Base-by-base conservation (phyloP, 352 stramenopile species). In the Phytophthora hibernalis region DNA sequence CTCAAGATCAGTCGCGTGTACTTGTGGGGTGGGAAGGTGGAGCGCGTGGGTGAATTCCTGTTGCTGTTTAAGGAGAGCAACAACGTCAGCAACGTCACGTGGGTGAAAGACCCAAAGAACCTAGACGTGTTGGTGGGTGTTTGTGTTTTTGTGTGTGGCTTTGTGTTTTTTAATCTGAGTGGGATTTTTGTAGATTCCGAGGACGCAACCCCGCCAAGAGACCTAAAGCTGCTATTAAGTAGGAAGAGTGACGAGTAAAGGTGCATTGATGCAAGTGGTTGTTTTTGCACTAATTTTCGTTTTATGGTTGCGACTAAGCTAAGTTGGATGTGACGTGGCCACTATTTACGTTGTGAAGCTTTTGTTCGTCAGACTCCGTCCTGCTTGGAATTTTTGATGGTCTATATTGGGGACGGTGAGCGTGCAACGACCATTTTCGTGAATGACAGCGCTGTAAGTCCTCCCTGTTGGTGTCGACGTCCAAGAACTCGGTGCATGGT, bases 41-140 rank as follows among this genome's bases (percentile, higher is more conserved):
- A 96, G 69, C 86, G 89, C 50, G 81, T 93, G 28, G 89, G 89
- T 54, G 89, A 96, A 45, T 96, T 95, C 69, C 76, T 88, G 12
- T 66, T 94, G 80, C 77, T 95, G 9, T 96, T 96, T 58, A 96
- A 96, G 61, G 89, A 96, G 72, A 75, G 72, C 28, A 48, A 75
- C 59, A 95, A 96, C 53, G 78, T 96, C 45, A 96, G 86, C 78
- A 93, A 77, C 52, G 68, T 94, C 63, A 81, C 85, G 28, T 96
- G 88, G 81, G 81, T 91, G 35, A 92, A 93, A 45, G 89, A 96
- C 65, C 84, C 84, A 15, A 77, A 72, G 40, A 90, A 93, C 58
- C 83, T 82, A 0, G 83, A 95, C 37, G 63, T 69, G 2, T 58
- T 92, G 76, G 86, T 95, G 37, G 48, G 77, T 42, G n/a, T 42